These are phyloP conservation scores for Allium fistulosum DNA, from an alignment of 106 monocot species.

Conservation along the genomic window DNA sequence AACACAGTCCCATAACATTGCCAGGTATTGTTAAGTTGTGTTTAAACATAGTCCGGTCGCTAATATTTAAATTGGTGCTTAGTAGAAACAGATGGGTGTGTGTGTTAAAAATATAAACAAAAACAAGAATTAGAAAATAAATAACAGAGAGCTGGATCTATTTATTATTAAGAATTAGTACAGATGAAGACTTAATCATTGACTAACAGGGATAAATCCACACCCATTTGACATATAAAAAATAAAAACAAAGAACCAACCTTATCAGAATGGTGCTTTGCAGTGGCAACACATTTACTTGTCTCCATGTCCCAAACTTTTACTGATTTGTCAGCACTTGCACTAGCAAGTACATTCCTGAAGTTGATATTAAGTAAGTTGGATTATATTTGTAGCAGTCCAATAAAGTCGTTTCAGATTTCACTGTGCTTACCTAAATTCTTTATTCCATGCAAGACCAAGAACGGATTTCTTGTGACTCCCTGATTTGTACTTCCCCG, in stretches of 20 bases:
- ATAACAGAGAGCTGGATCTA: no score
- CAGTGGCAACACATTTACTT: constrained; percentile 60
- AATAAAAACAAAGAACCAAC: constrained; percentile 6
- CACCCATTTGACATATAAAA: no score
- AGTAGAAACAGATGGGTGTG: no score
- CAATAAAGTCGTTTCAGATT: not conserved
- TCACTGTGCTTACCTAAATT: constrained; percentile 48
- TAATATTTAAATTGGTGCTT: no score
- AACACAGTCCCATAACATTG: no score
- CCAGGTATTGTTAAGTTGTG: no score
- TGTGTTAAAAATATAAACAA: no score
- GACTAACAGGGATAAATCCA: no score
- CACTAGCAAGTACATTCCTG: constrained; percentile 97
- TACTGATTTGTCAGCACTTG: constrained; percentile 79
- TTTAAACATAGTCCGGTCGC: no score
- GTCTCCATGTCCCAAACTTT: constrained; percentile 83
- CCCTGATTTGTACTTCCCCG: constrained; percentile 64
- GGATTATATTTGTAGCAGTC: not conserved
- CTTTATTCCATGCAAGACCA: constrained; percentile 94
- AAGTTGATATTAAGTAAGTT: constrained; percentile 7
- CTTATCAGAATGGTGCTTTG: constrained; percentile 79
- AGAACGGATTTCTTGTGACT: constrained; percentile 85
- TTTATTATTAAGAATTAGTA: no score
- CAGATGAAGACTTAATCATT: no score
- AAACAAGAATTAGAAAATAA: no score